Evolutionary conservation across 176 grass and related monocot species (phyloP).

Genomic region (Hsuehochloa calcarea): DNA sequence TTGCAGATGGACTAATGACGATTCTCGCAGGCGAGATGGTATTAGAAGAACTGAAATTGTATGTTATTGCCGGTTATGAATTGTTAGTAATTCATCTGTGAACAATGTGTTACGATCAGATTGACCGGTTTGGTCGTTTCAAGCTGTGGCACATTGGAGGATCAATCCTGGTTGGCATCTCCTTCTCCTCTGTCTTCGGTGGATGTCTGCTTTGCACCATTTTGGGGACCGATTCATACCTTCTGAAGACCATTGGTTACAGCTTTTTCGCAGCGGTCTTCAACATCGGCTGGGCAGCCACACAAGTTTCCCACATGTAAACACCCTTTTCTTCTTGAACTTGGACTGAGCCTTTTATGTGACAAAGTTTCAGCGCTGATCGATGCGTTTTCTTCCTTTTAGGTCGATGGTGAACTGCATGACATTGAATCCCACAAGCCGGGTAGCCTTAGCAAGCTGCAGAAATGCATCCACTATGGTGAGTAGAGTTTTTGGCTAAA

Average conservation of each 20-base stretch:
- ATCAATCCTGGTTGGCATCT: slow-evolving; percentile 54
- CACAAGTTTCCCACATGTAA: slow-evolving; percentile 83
- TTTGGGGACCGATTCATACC: slow-evolving; percentile 54
- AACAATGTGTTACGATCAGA: slow-evolving; percentile 27
- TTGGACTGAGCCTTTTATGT: neutral
- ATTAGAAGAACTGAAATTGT: neutral
- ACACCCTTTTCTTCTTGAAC: neutral
- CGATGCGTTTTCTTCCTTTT: neutral
- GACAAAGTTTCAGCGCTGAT: neutral
- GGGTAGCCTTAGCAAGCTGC: slow-evolving; percentile 65
- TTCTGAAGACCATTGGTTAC: slow-evolving; percentile 56
- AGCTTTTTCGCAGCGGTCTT: slow-evolving; percentile 70
- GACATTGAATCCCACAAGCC: slow-evolving; percentile 58
- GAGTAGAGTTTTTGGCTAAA: too few species aligned
- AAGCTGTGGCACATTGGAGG: slow-evolving; percentile 78
- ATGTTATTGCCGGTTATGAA: neutral
- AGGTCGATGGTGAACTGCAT: slow-evolving; percentile 89
- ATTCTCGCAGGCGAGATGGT: slow-evolving; percentile 71
- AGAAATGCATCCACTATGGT: slow-evolving; percentile 79
- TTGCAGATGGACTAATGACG: slow-evolving; percentile 62
- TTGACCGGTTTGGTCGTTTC: slow-evolving; percentile 64
- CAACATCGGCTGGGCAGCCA: slow-evolving; percentile 67
- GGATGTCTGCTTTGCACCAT: slow-evolving; percentile 61
- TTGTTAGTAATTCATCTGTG: neutral
- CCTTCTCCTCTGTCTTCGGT: slow-evolving; percentile 78